phyloP scores from a whole-genome alignment of 106 monocot species.

The Dioscorea dumetorum region DNA sequence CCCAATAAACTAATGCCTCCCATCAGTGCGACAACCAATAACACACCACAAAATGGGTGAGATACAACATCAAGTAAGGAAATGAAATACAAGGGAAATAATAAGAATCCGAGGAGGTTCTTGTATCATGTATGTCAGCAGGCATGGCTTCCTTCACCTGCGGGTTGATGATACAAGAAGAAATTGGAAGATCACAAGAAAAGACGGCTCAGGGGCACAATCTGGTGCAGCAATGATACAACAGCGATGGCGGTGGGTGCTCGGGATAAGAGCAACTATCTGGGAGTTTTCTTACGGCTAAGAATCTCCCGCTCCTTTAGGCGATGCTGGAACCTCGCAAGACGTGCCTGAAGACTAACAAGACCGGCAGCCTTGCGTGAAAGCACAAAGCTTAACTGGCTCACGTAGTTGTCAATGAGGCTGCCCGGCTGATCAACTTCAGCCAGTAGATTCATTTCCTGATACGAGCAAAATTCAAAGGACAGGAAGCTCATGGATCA shows the following conservation, averaged over 20 bases:
- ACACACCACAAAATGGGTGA: no score
- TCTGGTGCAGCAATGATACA: no score
- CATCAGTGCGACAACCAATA: no score
- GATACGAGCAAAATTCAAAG: background rate
- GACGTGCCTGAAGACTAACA: conserved; percentile 65
- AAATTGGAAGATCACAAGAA: no score
- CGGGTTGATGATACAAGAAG: no score
- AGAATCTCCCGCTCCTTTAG: conserved; percentile 81
- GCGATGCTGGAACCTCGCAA: conserved; percentile 75
- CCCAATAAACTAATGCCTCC: no score
- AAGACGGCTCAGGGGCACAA: no score
- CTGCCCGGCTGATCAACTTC: conserved; percentile 87
- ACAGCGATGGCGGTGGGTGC: background rate
- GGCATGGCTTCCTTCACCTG: no score
- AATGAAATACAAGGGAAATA: no score
- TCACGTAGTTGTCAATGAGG: conserved; percentile 71
- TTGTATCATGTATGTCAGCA: no score
- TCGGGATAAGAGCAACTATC: background rate
- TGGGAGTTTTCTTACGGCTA: conserved; percentile 25
- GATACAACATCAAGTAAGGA: no score
- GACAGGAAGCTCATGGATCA: background rate
- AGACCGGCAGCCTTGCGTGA: conserved; percentile 81
- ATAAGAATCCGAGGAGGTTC: no score
- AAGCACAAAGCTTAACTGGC: conserved; percentile 59
- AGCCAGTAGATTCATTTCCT: conserved; percentile 89